Evolutionary conservation across 768 basidiomycete species (phyloP), one percentile per base, ranked within the genome.

Genomic region (Leccinum boreale): DNA sequence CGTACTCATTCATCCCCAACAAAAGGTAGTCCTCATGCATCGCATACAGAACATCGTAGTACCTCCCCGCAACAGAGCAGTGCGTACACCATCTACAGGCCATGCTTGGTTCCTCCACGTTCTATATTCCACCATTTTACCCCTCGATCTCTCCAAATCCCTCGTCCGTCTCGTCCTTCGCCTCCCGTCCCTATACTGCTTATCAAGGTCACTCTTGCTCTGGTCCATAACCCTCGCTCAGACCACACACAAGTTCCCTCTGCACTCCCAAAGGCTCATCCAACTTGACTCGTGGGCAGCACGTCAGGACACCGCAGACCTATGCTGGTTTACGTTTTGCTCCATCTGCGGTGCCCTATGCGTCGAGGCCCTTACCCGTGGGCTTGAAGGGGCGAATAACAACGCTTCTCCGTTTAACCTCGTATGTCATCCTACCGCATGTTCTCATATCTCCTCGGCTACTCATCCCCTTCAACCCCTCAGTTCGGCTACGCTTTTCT

Each of bases 401-500:
- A 83, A 79, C 54, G 75, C 83, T 8, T 79, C 86, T 3, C 86
- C 87, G 0, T 89, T 89, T 70, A 90, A 90, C 63, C 66, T 91
- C 61, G 89, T 90, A 65, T 42, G 86, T 75, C 56, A 42, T 52
- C 5, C n/a, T 33, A 46, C 59, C 51, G 19, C 60, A 26, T 58
- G 56, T 21, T 21, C 44, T 42, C 17, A 35, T 33, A 12, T 53
- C 36, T 5, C 36, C 26, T 56, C 36, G 44, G 21, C 14, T 24
- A 49, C 36, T 55, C 28, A 50, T 14, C 47, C 6, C 14, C 2
- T 23, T 7, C 17, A 23, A 17, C 21, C 56, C 10, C 19, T 29
- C 61, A 90, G 89, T 83, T 90, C 60, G 87, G 86, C 21, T 92
- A 90, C 62, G 84, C 88, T 1, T 90, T 90, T 69, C 77, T 90